Conservation (phyloP, 306 rosid genomes). For the Vigna angularis region DNA sequence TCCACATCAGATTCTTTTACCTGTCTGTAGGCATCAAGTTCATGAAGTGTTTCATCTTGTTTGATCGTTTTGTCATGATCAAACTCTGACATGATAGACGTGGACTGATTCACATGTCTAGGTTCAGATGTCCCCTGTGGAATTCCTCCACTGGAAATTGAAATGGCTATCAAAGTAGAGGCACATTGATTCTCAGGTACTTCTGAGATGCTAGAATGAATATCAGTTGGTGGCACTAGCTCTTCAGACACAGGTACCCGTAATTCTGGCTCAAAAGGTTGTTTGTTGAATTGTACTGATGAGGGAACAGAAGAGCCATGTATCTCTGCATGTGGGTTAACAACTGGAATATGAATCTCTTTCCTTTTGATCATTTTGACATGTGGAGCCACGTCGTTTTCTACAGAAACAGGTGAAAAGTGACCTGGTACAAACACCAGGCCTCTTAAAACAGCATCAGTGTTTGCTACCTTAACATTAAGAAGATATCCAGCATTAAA, state of each 20-base stretch:
- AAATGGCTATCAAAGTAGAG: conserved; percentile 32
- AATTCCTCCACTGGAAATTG: conserved; percentile 38
- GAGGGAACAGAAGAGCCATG: conserved; percentile 43
- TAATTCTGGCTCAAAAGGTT: conserved; percentile 38
- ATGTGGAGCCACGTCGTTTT: conserved; percentile 68
- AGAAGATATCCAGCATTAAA: conserved; percentile 70
- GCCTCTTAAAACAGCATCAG: conserved; percentile 61
- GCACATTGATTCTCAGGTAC: conserved; percentile 29
- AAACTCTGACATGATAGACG: conserved; percentile 22
- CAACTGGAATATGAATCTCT: conserved; percentile 51
- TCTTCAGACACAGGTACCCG: conserved; percentile 37
- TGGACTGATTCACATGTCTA: conserved; percentile 36
- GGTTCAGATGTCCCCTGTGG: conserved; percentile 41
- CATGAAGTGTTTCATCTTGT: conserved; percentile 41
- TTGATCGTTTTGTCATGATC: conserved; percentile 42
- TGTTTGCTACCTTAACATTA: conserved; percentile 52
- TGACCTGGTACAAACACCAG: conserved; percentile 58
- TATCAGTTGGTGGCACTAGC: conserved; percentile 35
- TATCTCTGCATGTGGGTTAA: conserved; percentile 42
- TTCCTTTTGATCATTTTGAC: conserved; percentile 58
- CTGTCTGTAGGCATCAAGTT: conserved; percentile 36
- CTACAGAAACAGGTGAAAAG: conserved; percentile 56
- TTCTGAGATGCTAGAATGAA: conserved; percentile 35
- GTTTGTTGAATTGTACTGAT: conserved; percentile 49
- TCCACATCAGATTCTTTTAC: conserved; percentile 47